Conservation (phyloP, 2,329 filamentous ascomycete genomes). For the Colletotrichum orbiculare region DNA sequence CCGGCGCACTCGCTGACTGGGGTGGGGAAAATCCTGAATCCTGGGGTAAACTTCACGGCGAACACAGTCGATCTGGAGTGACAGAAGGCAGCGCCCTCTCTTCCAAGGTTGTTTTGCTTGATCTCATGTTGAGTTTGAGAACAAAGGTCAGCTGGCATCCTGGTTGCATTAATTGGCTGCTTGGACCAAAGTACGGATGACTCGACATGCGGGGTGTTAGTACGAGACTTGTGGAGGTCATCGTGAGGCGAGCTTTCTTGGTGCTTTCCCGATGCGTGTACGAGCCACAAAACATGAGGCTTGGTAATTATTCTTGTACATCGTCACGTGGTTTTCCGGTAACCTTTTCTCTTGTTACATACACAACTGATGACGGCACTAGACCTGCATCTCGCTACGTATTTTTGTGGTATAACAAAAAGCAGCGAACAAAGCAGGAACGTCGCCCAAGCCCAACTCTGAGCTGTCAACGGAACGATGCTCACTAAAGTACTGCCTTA, state of each 20-base stretch:
- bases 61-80: not conserved
- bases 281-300: too few species aligned
- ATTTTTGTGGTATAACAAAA: too few species aligned
- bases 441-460: too few species aligned
- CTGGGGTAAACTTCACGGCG: slow-evolving; percentile 27
- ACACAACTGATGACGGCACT: too few species aligned
- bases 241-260: too few species aligned
- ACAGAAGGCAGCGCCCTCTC: slow-evolving; percentile 7
- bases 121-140: slow-evolving; percentile 13
- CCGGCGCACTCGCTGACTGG: slow-evolving; percentile 6
- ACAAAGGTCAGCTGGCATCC: slow-evolving; percentile 28
- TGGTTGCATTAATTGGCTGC: slow-evolving; percentile 23
- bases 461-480: too few species aligned
- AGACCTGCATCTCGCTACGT: too few species aligned
- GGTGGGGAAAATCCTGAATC: slow-evolving; percentile 37
- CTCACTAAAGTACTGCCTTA: slow-evolving; percentile 9
- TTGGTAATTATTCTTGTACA: too few species aligned
- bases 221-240: slow-evolving; percentile 2
- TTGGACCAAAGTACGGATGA: slow-evolving; percentile 1
- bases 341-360: too few species aligned
- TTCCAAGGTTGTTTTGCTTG: slow-evolving; percentile 14
- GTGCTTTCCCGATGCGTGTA: too few species aligned
- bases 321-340: too few species aligned
- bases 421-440: too few species aligned
- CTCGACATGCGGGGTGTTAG: slow-evolving; percentile 27